phyloP scores from a whole-genome alignment of 768 basidiomycete species.

The Mycena maculata region DNA sequence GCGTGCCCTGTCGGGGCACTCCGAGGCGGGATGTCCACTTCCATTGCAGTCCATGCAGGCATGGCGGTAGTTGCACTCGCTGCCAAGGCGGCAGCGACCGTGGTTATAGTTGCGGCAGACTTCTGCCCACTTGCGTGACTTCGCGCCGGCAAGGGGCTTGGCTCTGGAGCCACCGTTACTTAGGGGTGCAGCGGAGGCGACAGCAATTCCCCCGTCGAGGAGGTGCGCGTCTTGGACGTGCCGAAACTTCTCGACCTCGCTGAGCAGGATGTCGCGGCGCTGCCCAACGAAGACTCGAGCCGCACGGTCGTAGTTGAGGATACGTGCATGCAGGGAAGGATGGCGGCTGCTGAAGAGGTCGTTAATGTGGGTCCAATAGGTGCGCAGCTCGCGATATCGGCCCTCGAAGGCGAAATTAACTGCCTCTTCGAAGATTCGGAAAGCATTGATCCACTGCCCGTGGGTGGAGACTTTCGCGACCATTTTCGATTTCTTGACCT shows the following conservation, averaged over 20 bases:
- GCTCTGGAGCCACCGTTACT: not conserved
- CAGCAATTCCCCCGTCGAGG: conserved; percentile 7
- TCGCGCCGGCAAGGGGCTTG: not conserved
- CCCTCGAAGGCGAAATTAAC: conserved; percentile 3
- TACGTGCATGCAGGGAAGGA: not conserved
- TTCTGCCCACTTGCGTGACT: not conserved
- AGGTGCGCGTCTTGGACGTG: conserved; percentile 11
- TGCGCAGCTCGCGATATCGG: not conserved
- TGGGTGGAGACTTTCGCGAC: conserved; percentile 12
- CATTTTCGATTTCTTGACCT: conserved; percentile 28
- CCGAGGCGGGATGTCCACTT: not conserved
- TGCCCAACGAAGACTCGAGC: conserved; percentile 7
- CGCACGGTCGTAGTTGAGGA: conserved; percentile 18
- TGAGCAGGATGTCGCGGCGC: conserved; percentile 9
- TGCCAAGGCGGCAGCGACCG: not conserved
- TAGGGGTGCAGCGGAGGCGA: not conserved
- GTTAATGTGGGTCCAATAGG: conserved; percentile 9
- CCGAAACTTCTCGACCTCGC: not conserved
- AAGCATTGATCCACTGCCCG: conserved; percentile 19
- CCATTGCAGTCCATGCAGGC: conserved; percentile 12
- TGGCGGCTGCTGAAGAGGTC: conserved; percentile 3
- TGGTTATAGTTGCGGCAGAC: conserved; percentile 16
- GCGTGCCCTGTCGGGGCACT: conserved; percentile 10
- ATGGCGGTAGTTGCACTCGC: conserved; percentile 3
- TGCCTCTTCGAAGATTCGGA: conserved; percentile 4